Evolutionary conservation across 2,329 filamentous ascomycete genomes (phyloP).

Genomic region (Neofusicoccum sp.): DNA sequence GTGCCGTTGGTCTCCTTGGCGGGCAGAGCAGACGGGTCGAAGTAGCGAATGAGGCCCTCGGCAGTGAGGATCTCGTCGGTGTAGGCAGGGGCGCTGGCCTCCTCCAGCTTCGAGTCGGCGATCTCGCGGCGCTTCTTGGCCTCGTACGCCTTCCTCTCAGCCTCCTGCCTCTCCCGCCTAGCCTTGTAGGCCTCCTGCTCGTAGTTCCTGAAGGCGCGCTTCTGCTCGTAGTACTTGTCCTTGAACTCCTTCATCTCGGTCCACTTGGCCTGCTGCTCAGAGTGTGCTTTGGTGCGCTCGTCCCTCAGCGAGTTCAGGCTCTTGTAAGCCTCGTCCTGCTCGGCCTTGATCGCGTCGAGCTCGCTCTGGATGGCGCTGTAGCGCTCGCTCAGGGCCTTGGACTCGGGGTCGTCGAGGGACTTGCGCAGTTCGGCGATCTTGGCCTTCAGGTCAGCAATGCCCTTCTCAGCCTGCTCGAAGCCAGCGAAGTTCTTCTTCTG

Average conservation of each 20-base stretch:
- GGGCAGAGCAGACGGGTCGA: slow-evolving; percentile 69
- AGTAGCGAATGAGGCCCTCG: slow-evolving; percentile 84
- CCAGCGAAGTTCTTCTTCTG: slow-evolving; percentile 85
- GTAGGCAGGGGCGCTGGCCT: slow-evolving; percentile 84
- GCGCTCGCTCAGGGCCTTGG: slow-evolving; percentile 80
- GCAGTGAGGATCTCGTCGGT: slow-evolving; percentile 88
- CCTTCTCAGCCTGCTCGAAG: slow-evolving; percentile 82
- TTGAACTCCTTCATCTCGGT: slow-evolving; percentile 79
- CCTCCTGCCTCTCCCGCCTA: slow-evolving; percentile 72
- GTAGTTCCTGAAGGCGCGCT: slow-evolving; percentile 78
- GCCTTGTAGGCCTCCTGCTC: slow-evolving; percentile 80
- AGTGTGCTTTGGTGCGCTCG: slow-evolving; percentile 78
- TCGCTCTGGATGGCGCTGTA: slow-evolving; percentile 85
- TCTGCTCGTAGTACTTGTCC: slow-evolving; percentile 79
- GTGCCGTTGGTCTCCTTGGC: slow-evolving; percentile 63
- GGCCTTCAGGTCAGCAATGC: slow-evolving; percentile 80
- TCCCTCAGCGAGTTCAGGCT: slow-evolving; percentile 80
- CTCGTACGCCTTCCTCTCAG: slow-evolving; percentile 72
- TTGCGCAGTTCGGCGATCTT: slow-evolving; percentile 90
- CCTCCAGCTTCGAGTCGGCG: slow-evolving; percentile 72
- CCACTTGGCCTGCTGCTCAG: slow-evolving; percentile 84
- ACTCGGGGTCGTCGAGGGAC: slow-evolving; percentile 84
- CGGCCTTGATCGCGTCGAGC: slow-evolving; percentile 83
- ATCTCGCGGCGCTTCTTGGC: slow-evolving; percentile 73
- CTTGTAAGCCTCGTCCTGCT: slow-evolving; percentile 90